A percentile compares a stretch with the other conserved stretches of the same genome.
phyloP scores from a whole-genome alignment of 2,329 filamentous ascomycete species.

The Paecilomyces sp. region DNA sequence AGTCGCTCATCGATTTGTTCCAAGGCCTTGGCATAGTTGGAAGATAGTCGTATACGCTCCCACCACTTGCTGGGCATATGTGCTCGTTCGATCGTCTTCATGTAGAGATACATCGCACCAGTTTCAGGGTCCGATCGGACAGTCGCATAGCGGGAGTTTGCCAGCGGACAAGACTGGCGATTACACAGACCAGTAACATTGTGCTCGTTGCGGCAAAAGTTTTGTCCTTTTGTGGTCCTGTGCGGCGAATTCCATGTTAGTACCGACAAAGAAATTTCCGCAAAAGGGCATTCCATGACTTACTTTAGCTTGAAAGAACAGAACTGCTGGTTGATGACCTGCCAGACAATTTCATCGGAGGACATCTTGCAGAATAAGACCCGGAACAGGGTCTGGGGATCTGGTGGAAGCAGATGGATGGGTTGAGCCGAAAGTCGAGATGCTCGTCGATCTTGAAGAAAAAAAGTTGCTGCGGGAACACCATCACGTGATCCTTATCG shows the following conservation, averaged over 20 bases:
- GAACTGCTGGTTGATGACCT: slow-evolving; percentile 91
- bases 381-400: slow-evolving; percentile 8
- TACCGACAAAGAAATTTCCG: slow-evolving; percentile 3
- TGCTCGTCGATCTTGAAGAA: slow-evolving; percentile 16
- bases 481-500: slow-evolving; percentile 28
- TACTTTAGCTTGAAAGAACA: slow-evolving; percentile 93
- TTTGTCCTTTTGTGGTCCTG: slow-evolving; percentile 77
- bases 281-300: slow-evolving; percentile 20
- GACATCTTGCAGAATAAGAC: slow-evolving; percentile 50
- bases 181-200: slow-evolving; percentile 80
- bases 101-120: slow-evolving; percentile 85
- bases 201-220: slow-evolving; percentile 93
- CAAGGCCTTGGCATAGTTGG: slow-evolving; percentile 85
- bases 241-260: slow-evolving; percentile 6
- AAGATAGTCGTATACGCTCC: slow-evolving; percentile 84
- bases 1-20: slow-evolving; percentile 78
- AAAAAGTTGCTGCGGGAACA: slow-evolving; percentile 19
- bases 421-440: slow-evolving; percentile 6
- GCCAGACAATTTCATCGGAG: slow-evolving; percentile 96
- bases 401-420: slow-evolving; percentile 6
- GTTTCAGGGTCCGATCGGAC: slow-evolving; percentile 75
- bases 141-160: slow-evolving; percentile 89
- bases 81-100: slow-evolving; percentile 86
- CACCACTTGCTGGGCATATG: slow-evolving; percentile 88
- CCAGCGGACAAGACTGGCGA: slow-evolving; percentile 80